phyloP scores from a whole-genome alignment of 768 basidiomycete genomes.

The Tulasnella sp. region DNA sequence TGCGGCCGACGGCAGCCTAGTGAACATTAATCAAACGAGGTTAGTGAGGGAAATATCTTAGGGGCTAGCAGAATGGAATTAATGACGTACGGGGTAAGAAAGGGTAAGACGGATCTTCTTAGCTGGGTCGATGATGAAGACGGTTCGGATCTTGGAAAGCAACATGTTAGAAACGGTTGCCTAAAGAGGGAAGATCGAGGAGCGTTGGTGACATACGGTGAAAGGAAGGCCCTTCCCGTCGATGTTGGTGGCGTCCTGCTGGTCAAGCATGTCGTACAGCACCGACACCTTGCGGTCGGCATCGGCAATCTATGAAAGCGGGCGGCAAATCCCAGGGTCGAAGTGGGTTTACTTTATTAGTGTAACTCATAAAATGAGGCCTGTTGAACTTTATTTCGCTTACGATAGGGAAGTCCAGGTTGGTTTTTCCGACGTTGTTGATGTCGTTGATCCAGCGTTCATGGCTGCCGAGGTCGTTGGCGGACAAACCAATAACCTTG shows the following conservation, averaged over 20 bases:
- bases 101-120: conserved; percentile 89
- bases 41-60: background rate
- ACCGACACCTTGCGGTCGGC: conserved; percentile 77
- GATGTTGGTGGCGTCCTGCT: conserved; percentile 89
- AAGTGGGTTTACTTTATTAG: background rate
- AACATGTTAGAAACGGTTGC: background rate
- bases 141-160: conserved; percentile 78
- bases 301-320: conserved; percentile 76
- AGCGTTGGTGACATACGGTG: conserved; percentile 58
- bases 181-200: conserved; percentile 7
- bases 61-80: background rate
- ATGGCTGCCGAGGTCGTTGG: conserved; percentile 86
- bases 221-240: conserved; percentile 89
- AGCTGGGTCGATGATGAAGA: conserved; percentile 97
- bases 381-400: conserved; percentile 40
- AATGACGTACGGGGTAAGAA: conserved; percentile 65
- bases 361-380: background rate
- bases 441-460: conserved; percentile 88
- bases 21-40: background rate
- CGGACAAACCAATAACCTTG: conserved; percentile 92
- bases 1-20: conserved; percentile 85
- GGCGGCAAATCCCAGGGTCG: conserved; percentile 20
- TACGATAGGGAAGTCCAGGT: conserved; percentile 91
- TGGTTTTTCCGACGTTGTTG: conserved; percentile 76
- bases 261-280: conserved; percentile 95